Base-by-base conservation (phyloP, 179 eudicot species). In the Silene noctiflora region DNA sequence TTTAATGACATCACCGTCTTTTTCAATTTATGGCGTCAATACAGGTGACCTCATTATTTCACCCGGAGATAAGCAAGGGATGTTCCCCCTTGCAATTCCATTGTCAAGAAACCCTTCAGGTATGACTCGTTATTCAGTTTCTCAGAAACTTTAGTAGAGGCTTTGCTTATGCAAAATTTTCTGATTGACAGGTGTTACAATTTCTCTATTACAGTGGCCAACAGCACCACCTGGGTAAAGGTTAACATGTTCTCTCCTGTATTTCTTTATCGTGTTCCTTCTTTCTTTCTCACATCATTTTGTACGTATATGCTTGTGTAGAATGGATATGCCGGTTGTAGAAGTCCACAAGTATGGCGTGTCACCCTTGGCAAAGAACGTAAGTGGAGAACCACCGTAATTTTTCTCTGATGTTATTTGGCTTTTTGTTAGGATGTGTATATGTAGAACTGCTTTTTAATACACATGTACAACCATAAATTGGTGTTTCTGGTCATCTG, bases 301-400 rank as follows among this genome's bases (percentile, higher is more conserved):
- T 21, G 51, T 25, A 9, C 69, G 59, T 55, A 44, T 51, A 4
- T 61, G 31, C 53, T 61, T 72, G 66, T 75, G 31, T 87, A 95
- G 98, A 81, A 87, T 93, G 93, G 98, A 93, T 78, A 90, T 95
- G 94, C 99, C 98, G 4, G 91, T 95, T 73, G 99, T 95, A 58
- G 91, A 93, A 80, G 88, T 93, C 76, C 88, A 90, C 60, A 88
- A 84, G 74, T 83, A 93, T 82, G 93, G 98, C 62, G 95, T 93
- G 59, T 87, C 89, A 87, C 97, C 92, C 46, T 81, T 93, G 79
- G 95, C 98, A 62, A 91, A 91, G 83, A 95, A 83, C 81, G 99
- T 95, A 82, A 88, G 97, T 83, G 63, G n/a, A 33, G 67, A 35
- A 61, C 51, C 63, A 53, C 72, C 16, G 7, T 78, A 59, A 66